Percentiles rank a stretch among this genome's conserved stretches.
Conservation (phyloP, 768 basidiomycete genomes). For the Leccinum variicolor region DNA sequence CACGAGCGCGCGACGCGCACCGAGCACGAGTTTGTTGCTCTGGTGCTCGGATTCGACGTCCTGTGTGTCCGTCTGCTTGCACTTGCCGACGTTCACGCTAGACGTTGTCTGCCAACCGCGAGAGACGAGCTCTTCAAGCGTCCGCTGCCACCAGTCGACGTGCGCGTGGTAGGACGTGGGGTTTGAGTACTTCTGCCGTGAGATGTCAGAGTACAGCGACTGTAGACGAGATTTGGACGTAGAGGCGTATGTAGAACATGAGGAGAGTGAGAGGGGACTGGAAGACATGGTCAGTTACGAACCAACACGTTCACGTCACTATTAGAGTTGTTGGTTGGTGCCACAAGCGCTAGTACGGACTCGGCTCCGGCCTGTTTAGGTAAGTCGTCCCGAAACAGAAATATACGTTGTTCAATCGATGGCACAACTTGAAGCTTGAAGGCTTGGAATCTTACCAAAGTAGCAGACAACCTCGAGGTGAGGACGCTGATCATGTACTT, state of each 20-base stretch:
- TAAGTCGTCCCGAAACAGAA: neutral
- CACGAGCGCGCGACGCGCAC: slow-evolving; percentile 49
- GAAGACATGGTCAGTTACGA: slow-evolving; percentile 16
- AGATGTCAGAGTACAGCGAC: slow-evolving; percentile 85
- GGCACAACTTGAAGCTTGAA: no score
- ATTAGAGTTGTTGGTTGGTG: no score
- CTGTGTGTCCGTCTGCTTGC: slow-evolving; percentile 5
- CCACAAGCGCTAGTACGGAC: neutral
- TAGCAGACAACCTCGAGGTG: neutral
- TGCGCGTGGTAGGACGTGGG: slow-evolving; percentile 78
- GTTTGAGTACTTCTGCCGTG: slow-evolving; percentile 80
- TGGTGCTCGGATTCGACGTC: slow-evolving; percentile 14
- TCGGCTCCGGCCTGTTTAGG: neutral
- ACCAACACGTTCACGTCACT: neutral
- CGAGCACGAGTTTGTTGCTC: slow-evolving; percentile 57
- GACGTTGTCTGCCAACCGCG: slow-evolving; percentile 48
- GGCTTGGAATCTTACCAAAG: no score
- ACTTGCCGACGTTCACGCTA: slow-evolving; percentile 5
- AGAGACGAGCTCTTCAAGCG: slow-evolving; percentile 58
- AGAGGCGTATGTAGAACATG: slow-evolving; percentile 26
- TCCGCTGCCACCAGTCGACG: slow-evolving; percentile 83
- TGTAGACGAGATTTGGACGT: slow-evolving; percentile 52
- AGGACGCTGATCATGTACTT: neutral
- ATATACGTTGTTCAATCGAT: no score
- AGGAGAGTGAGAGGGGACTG: slow-evolving; percentile 14